Evolutionary conservation across 139 green algal species (phyloP).

Genomic region (Chlamydomonas incerta): DNA sequence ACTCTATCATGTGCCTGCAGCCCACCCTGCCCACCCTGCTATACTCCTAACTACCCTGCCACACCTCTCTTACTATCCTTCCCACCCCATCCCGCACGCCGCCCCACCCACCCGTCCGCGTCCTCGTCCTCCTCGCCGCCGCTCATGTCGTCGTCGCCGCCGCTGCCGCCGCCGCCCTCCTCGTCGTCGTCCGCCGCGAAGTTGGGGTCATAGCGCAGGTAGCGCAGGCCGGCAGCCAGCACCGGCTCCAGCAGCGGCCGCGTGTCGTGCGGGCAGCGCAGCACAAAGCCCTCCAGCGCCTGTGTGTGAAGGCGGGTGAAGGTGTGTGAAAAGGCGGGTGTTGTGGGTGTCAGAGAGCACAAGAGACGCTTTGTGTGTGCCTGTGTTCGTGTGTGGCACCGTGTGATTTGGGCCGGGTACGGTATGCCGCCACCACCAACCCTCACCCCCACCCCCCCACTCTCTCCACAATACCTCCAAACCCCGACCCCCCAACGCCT

Average conservation of each 20-base stretch:
- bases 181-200: conserved; percentile 86
- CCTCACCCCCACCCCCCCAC: no score
- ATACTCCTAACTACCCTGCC: not conserved
- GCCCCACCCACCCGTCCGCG: conserved; percentile 28
- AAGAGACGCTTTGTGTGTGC: not conserved
- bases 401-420: no score
- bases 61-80: no score
- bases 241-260: conserved; percentile 55
- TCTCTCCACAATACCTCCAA: no score
- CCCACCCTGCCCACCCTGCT: not conserved
- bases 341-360: not conserved
- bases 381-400: no score
- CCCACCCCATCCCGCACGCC: no score
- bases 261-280: conserved; percentile 71
- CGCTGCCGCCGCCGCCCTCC: conserved; percentile 60
- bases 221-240: conserved; percentile 51
- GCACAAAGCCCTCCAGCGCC: conserved; percentile 90
- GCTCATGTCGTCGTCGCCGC: conserved; percentile 48
- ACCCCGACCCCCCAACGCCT: no score
- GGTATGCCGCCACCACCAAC: no score
- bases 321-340: not conserved
- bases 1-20: not conserved
- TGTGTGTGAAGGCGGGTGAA: conserved; percentile 37
- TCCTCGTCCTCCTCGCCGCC: conserved; percentile 29
- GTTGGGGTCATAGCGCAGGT: conserved; percentile 93